Evolutionary conservation across 805 yeast species (phyloP), one percentile per base, ranked within the genome.

Genomic region (Wickerhamiella azyma): DNA sequence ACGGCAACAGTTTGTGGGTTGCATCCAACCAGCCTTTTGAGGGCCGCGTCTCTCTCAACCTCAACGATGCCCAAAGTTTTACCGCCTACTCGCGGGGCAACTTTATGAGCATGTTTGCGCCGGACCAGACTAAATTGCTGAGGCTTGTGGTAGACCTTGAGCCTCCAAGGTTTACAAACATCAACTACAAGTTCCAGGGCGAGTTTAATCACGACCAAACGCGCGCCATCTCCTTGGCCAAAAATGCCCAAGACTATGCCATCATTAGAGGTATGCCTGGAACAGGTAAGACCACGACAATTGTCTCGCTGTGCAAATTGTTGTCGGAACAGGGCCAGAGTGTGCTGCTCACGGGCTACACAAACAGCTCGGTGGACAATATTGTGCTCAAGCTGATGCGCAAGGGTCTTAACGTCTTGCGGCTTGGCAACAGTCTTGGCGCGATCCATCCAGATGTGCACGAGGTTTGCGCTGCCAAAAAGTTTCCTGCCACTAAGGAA

Each of bases 221-320:
- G 4, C 53, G 47, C 2, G 97, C 96, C 0, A 69, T 92, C 33
- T 71, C 76, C 13, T 74, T 69, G 49, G 84, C 79, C 0, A 58
- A 85, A 41, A 61, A 70, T 13, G 72, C 92, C 0, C 59, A 77
- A 45, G 94, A 88, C 58, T 92, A 84, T 58, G 69, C 88, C 3
- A 67, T 92, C 54, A 74, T 92, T 16, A 65, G 89, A 49, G 98
- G 98, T 0, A 92, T 92, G 98, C 98, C 98, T 0, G 98, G 98
- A 3, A 92, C 97, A 0, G 98, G 96, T 9, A 85, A 85, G 57
- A 85, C 96, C 1, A 85, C 97, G 0, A 82, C 88, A 0, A 86
- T 92, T 45, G 81, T 94, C 0, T 77, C 79, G 39, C 56, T 92
- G 14, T 79, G 88, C 37, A 69, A 72, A 48, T 66, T 73, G 36